Evolutionary conservation across 495 filamentous ascomycete species (phyloP).

Genomic region (Tuber aestivum): DNA sequence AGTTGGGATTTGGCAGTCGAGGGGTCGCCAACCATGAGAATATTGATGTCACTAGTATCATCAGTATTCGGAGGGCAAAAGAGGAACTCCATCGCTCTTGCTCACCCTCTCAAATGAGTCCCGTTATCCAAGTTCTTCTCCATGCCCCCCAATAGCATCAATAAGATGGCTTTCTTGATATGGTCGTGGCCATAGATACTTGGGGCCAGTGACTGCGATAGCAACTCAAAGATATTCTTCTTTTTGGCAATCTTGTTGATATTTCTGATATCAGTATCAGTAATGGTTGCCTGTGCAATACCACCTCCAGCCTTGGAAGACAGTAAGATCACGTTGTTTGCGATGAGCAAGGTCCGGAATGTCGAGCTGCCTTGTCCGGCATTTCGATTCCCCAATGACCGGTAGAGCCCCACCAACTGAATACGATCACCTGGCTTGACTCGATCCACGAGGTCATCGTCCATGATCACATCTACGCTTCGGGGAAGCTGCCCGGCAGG

Average conservation of each 20-base stretch:
- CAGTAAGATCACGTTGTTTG: constrained; percentile 90
- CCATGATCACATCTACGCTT: constrained; percentile 94
- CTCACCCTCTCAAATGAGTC: constrained; percentile 79
- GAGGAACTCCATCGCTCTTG: not conserved
- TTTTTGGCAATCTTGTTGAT: constrained; percentile 98
- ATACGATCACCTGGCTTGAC: constrained; percentile 95
- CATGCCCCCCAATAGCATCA: constrained; percentile 96
- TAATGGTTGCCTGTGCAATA: constrained; percentile 84
- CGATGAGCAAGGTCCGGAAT: constrained; percentile 87
- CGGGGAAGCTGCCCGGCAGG: constrained; percentile 93
- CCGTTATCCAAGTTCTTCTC: constrained; percentile 99
- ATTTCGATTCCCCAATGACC: constrained; percentile 90
- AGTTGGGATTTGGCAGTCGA: constrained; percentile 98
- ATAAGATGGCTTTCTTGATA: constrained; percentile 95
- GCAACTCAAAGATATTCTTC: constrained; percentile 82
- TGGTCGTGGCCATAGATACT: constrained; percentile 97
- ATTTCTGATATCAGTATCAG: constrained; percentile 96
- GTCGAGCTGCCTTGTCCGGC: constrained; percentile 76
- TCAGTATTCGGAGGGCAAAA: constrained; percentile 11
- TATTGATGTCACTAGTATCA: constrained; percentile 74
- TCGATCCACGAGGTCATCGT: constrained; percentile 92
- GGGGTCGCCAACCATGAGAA: constrained; percentile 98
- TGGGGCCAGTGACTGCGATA: constrained; percentile 94
- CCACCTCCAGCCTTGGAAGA: constrained; percentile 95
- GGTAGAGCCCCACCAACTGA: constrained; percentile 89